A percentile compares a stretch with the other conserved stretches of the same genome.
Conservation (phyloP, 2,329 filamentous ascomycete species). For the Fusarium nurragi region DNA sequence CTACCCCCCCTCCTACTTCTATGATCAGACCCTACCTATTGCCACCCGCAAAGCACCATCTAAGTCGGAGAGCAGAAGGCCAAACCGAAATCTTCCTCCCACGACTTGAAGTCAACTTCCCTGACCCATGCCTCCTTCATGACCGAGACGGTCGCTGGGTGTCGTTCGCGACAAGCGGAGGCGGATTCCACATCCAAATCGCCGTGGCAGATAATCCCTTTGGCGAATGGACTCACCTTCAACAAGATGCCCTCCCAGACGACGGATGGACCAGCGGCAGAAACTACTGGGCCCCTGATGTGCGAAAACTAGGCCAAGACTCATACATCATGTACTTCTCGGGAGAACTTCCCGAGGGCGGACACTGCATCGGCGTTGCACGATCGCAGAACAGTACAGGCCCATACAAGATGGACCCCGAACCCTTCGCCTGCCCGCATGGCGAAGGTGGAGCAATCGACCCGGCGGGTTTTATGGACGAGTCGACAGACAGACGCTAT, state of each 20-base stretch:
- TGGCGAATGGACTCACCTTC: conserved; percentile 58
- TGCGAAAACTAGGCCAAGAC: conserved; percentile 59
- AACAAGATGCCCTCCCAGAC: conserved; percentile 64
- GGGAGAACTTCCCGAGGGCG: conserved; percentile 54
- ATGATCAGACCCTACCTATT: conserved; percentile 8
- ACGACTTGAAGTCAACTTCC: conserved; percentile 55
- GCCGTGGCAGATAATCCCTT: conserved; percentile 60
- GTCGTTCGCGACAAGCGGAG: conserved; percentile 65
- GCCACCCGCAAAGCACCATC: conserved; percentile 13
- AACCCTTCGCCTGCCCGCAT: conserved; percentile 63
- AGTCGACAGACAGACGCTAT: conserved; percentile 61
- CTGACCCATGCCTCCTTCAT: conserved; percentile 63
- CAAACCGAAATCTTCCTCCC: conserved; percentile 15
- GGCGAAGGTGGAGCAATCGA: conserved; percentile 70
- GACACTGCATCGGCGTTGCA: conserved; percentile 69
- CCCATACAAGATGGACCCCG: conserved; percentile 60
- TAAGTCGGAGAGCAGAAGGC: conserved; percentile 25
- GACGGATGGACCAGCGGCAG: conserved; percentile 63
- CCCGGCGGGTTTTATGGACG: conserved; percentile 66
- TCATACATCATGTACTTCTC: conserved; percentile 70
- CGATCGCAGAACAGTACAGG: conserved; percentile 58
- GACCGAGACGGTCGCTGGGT: conserved; percentile 61
- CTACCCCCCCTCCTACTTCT: background rate
- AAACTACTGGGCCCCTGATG: conserved; percentile 71
- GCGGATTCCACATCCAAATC: conserved; percentile 62